Percentiles rank a stretch among this genome's conserved stretches.
Evolutionary conservation across 352 stramenopile genomes (phyloP).

Genomic region (Halophytophthora polymorphica): DNA sequence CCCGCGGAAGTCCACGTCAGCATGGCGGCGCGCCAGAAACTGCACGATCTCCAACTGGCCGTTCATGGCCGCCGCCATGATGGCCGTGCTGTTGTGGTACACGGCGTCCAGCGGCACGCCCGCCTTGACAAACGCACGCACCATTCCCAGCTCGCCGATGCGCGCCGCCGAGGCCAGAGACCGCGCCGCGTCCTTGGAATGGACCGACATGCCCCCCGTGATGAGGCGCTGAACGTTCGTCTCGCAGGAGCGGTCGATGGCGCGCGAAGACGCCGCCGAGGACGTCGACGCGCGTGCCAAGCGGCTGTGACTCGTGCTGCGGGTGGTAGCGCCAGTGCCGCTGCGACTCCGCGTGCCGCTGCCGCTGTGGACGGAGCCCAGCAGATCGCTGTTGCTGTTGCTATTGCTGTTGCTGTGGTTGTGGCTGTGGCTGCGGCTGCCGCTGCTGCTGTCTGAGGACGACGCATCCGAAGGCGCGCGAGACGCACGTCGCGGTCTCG

Average conservation of each 20-base stretch:
- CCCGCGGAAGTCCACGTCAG: conserved; percentile 15
- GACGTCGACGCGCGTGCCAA: no score
- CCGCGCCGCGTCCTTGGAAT: conserved; percentile 15
- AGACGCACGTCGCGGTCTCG: no score
- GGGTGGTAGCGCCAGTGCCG: no score
- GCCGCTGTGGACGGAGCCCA: no score
- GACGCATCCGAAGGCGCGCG: no score
- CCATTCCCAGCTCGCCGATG: conserved; percentile 16
- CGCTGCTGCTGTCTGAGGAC: no score
- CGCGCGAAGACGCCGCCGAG: background rate
- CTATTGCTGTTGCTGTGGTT: no score
- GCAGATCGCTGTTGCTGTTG: no score
- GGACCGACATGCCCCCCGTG: conserved; percentile 16
- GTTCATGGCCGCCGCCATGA: conserved; percentile 88
- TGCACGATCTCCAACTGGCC: conserved; percentile 79
- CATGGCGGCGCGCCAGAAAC: conserved; percentile 47
- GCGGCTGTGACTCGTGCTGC: no score
- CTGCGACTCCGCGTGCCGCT: conserved; percentile 2
- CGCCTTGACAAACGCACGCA: conserved; percentile 18
- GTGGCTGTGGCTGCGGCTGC: background rate
- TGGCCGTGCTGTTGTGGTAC: conserved; percentile 74
- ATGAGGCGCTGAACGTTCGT: conserved; percentile 13
- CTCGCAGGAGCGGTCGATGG: conserved; percentile 12
- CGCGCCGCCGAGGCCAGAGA: conserved; percentile 15
- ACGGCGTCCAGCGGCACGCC: conserved; percentile 17